Evolutionary conservation across 2,329 filamentous ascomycete species (phyloP).

Genomic region (Colletotrichum cordylinicola): DNA sequence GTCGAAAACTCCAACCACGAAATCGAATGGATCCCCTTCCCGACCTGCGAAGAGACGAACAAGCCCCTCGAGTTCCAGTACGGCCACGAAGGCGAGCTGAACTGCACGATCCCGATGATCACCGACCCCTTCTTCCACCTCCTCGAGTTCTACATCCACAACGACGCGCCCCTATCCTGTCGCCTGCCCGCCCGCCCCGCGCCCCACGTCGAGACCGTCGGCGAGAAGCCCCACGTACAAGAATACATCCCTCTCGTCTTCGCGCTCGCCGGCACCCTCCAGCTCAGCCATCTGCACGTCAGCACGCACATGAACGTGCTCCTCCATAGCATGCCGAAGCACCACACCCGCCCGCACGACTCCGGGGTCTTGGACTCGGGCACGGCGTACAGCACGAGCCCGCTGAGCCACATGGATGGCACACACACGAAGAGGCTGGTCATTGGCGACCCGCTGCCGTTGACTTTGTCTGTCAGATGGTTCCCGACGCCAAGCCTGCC

Average conservation of each 20-base stretch:
- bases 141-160: conserved; percentile 97
- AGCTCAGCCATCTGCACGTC: conserved; percentile 89
- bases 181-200: conserved; percentile 82
- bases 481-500: conserved; percentile 78
- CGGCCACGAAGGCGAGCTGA: conserved; percentile 80
- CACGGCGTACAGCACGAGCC: conserved; percentile 84
- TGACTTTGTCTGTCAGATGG: conserved; percentile 86
- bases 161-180: conserved; percentile 90
- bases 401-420: conserved; percentile 65
- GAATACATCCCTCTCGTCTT: conserved; percentile 87
- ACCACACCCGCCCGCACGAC: conserved; percentile 66
- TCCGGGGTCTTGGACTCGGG: conserved; percentile 86
- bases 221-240: conserved; percentile 52
- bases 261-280: conserved; percentile 86
- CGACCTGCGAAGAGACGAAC: conserved; percentile 85
- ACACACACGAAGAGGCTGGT: conserved; percentile 70
- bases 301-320: conserved; percentile 89
- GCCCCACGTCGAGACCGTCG: conserved; percentile 58
- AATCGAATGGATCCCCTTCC: conserved; percentile 92
- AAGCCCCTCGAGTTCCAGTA: conserved; percentile 85
- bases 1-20: conserved; percentile 82
- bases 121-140: conserved; percentile 85
- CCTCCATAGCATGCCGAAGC: conserved; percentile 72
- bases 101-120: conserved; percentile 82
- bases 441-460: conserved; percentile 83